phyloP scores from a whole-genome alignment of 2,329 filamentous ascomycete genomes.

The Neospermospora avenae region DNA sequence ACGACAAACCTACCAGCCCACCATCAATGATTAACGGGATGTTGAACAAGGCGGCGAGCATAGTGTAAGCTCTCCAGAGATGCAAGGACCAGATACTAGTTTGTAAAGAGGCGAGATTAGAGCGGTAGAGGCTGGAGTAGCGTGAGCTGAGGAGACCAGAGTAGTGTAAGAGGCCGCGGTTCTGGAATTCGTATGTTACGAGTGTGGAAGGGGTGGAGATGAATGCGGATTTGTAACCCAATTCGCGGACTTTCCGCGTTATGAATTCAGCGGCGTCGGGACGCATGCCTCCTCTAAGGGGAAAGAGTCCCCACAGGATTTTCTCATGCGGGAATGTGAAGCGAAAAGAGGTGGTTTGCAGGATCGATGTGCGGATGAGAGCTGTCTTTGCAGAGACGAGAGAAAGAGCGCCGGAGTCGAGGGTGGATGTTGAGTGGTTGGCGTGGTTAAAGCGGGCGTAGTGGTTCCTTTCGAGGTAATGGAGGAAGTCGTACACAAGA shows the following conservation, averaged over 20 bases:
- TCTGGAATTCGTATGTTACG: not conserved
- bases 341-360: slow-evolving; percentile 3
- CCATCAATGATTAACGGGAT: not conserved
- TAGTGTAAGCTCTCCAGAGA: not conserved
- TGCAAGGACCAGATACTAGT: not conserved
- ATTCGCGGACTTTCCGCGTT: not conserved
- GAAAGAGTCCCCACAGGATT: not conserved
- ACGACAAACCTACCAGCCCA: not conserved
- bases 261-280: not conserved
- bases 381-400: slow-evolving; percentile 50
- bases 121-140: not conserved
- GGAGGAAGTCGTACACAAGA: not conserved
- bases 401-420: slow-evolving; percentile 46
- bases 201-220: not conserved
- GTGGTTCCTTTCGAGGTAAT: not conserved
- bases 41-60: not conserved
- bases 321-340: not conserved
- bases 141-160: not conserved
- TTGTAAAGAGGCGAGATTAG: not conserved
- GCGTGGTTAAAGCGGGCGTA: not conserved
- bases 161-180: not conserved
- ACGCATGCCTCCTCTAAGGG: not conserved
- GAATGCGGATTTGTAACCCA: not conserved
- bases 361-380: slow-evolving; percentile 3
- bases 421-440: slow-evolving; percentile 11